Evolutionary conservation across 441 rosid species (phyloP).

Genomic region (Pelargonium fulgidum): DNA sequence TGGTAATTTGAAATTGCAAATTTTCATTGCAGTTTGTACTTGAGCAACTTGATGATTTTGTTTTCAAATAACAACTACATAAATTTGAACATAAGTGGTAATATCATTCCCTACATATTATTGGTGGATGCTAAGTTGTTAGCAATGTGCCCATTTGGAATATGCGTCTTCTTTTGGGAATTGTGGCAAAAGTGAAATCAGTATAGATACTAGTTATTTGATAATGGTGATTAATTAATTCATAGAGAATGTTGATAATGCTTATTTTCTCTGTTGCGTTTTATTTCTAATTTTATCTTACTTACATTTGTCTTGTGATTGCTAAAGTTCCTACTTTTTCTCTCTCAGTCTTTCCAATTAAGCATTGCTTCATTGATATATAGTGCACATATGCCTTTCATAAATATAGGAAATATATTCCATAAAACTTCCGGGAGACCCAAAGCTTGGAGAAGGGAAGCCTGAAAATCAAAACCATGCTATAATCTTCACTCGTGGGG

Average conservation of each 20-base stretch:
- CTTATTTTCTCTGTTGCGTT: not conserved
- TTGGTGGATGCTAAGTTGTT: not conserved
- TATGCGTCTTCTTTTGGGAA: not conserved
- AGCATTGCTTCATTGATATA: not conserved
- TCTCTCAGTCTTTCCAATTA: not conserved
- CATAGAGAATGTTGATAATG: not conserved
- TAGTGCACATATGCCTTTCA: not conserved
- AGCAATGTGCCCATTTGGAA: not conserved
- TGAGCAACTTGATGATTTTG: not conserved
- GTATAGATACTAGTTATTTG: not conserved
- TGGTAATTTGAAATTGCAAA: too few species aligned
- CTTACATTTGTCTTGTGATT: not conserved
- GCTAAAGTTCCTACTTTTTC: not conserved
- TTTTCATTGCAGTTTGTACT: not conserved
- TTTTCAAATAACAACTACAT: not conserved
- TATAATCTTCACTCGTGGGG: slow-evolving; percentile 91
- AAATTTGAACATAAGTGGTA: not conserved
- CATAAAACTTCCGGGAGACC: slow-evolving; percentile 91
- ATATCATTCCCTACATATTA: not conserved
- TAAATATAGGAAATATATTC: slow-evolving; percentile 72
- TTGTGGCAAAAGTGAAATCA: not conserved
- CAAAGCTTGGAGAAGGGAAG: slow-evolving; percentile 97
- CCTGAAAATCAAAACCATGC: slow-evolving; percentile 99
- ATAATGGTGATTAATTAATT: not conserved
- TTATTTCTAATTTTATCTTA: not conserved